phyloP scores from a whole-genome alignment of 805 yeast genomes.

The Nakazawaea pomicola region DNA sequence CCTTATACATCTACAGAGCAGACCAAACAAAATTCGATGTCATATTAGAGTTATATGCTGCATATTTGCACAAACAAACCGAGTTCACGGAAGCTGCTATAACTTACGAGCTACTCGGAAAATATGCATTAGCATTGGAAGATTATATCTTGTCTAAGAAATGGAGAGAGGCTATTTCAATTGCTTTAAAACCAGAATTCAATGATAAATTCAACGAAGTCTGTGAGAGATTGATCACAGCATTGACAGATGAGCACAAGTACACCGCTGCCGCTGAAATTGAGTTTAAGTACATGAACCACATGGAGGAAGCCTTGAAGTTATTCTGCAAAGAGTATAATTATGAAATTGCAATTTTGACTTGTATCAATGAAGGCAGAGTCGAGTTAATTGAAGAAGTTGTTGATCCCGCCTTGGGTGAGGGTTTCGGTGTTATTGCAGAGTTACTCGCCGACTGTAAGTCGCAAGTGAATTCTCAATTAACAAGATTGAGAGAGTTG shows the following conservation, averaged over 20 bases:
- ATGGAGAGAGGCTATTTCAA: constrained; percentile 81
- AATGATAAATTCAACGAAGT: constrained; percentile 36
- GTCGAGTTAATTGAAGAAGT: constrained; percentile 47
- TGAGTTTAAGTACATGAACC: constrained; percentile 53
- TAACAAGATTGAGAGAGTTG: constrained; percentile 76
- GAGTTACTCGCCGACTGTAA: constrained; percentile 93
- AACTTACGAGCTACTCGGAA: constrained; percentile 64
- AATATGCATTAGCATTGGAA: constrained; percentile 57
- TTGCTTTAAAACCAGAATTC: constrained; percentile 40
- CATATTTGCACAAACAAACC: constrained; percentile 47
- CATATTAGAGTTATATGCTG: constrained; percentile 61
- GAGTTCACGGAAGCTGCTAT: constrained; percentile 73
- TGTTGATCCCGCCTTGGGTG: constrained; percentile 73
- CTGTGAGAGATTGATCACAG: constrained; percentile 55
- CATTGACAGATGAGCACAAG: constrained; percentile 62
- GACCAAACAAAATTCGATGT: constrained; percentile 47
- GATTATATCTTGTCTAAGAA: constrained; percentile 63
- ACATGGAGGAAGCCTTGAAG: constrained; percentile 57
- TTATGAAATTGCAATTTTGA: constrained; percentile 71
- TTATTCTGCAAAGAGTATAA: constrained; percentile 70
- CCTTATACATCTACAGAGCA: constrained; percentile 57
- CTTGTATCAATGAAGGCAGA: constrained; percentile 43
- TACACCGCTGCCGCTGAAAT: constrained; percentile 81
- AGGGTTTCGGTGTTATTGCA: constrained; percentile 82
- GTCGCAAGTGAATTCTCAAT: constrained; percentile 78